Evolutionary conservation across 345 rosid species (phyloP).

Genomic region (Turnera subulata): DNA sequence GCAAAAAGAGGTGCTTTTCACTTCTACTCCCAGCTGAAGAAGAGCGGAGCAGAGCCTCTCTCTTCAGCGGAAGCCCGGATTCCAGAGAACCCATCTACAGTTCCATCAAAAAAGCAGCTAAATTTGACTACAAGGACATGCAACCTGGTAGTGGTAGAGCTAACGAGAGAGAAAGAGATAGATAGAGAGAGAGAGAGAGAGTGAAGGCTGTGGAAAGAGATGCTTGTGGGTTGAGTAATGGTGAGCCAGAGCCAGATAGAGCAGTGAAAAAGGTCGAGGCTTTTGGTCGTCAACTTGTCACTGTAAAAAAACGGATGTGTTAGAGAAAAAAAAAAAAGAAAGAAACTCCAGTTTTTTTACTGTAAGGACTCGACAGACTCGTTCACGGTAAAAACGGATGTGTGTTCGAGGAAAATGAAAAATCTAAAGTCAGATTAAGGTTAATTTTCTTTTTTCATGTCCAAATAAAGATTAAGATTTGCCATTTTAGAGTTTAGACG

Average conservation of each 20-base stretch:
- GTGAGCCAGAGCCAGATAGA: neutral
- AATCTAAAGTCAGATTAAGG: too few species aligned
- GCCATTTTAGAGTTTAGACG: too few species aligned
- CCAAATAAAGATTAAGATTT: too few species aligned
- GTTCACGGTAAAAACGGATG: too few species aligned
- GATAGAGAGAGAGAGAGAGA: neutral
- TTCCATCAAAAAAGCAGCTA: slow-evolving; percentile 20
- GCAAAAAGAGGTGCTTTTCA: slow-evolving; percentile 37
- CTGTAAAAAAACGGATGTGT: neutral
- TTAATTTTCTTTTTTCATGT: too few species aligned
- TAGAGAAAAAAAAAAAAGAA: too few species aligned
- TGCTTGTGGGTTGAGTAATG: slow-evolving; percentile 8
- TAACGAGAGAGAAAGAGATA: neutral
- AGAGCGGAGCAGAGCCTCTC: slow-evolving; percentile 37
- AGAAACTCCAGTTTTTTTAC: too few species aligned
- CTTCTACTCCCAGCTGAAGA: slow-evolving; percentile 29
- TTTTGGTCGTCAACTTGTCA: neutral
- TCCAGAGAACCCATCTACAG: slow-evolving; percentile 77
- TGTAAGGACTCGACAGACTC: too few species aligned
- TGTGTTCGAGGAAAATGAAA: too few species aligned
- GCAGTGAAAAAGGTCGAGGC: neutral
- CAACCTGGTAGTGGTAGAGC: neutral
- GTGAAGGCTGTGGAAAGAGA: neutral
- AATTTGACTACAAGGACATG: neutral
- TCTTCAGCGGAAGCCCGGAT: slow-evolving; percentile 51